Evolutionary conservation across 2,329 filamentous ascomycete genomes (phyloP).

Genomic region (Dryadomyces quercivorus): DNA sequence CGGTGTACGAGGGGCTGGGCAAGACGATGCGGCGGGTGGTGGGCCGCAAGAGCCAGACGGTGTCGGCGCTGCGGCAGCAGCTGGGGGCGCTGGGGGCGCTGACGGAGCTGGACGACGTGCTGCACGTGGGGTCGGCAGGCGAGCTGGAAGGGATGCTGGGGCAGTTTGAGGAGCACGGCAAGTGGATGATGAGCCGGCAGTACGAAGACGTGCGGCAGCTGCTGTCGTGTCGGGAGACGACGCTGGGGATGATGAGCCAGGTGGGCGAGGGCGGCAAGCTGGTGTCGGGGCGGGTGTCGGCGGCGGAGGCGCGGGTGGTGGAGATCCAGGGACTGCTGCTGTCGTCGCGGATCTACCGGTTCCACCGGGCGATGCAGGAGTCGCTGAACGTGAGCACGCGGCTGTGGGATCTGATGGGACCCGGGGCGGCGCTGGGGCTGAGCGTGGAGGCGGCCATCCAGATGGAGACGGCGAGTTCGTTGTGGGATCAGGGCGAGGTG

Average conservation of each 20-base stretch:
- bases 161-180: slow-evolving; percentile 51
- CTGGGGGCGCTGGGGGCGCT: slow-evolving; percentile 58
- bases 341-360: slow-evolving; percentile 63
- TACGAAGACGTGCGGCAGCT: slow-evolving; percentile 51
- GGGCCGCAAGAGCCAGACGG: slow-evolving; percentile 29
- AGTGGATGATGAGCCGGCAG: slow-evolving; percentile 61
- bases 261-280: slow-evolving; percentile 50
- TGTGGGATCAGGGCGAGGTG: slow-evolving; percentile 93
- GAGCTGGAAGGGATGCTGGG: slow-evolving; percentile 51
- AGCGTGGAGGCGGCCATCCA: slow-evolving; percentile 65
- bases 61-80: slow-evolving; percentile 38
- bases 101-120: slow-evolving; percentile 68
- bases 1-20: slow-evolving; percentile 52
- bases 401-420: slow-evolving; percentile 62
- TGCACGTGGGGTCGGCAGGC: slow-evolving; percentile 45
- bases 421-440: slow-evolving; percentile 59
- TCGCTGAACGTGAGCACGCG: slow-evolving; percentile 76
- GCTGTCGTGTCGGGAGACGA: slow-evolving; percentile 69
- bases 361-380: slow-evolving; percentile 73
- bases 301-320: slow-evolving; percentile 51
- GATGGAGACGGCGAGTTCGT: slow-evolving; percentile 73
- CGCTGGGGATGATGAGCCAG: slow-evolving; percentile 67
- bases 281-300: slow-evolving; percentile 40
- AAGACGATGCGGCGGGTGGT: slow-evolving; percentile 46
- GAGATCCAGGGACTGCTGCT: slow-evolving; percentile 69